These are phyloP conservation scores for Trichoderma hamatum DNA, from an alignment of 2,329 filamentous ascomycete species.

Conservation along the genomic window DNA sequence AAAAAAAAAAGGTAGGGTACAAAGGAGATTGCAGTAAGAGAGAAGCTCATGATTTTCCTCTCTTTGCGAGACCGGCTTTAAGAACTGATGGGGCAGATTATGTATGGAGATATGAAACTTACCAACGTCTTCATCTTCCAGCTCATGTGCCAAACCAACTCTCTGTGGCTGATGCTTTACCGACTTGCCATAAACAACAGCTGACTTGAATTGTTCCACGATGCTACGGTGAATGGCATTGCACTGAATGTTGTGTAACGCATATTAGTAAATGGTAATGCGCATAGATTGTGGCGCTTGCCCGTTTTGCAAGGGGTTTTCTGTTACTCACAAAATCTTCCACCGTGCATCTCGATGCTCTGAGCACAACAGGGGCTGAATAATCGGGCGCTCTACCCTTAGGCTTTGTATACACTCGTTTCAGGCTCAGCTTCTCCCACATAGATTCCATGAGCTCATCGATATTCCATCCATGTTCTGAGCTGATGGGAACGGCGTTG, in stretches of 20 bases:
- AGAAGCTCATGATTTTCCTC: background rate
- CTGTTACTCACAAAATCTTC: slow-evolving; percentile 86
- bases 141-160: slow-evolving; percentile 86
- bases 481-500: slow-evolving; percentile 95
- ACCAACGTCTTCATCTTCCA: slow-evolving; percentile 97
- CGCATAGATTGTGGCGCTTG: background rate
- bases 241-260: slow-evolving; percentile 61
- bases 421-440: slow-evolving; percentile 95
- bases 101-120: slow-evolving; percentile 51
- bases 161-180: slow-evolving; percentile 98
- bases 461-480: slow-evolving; percentile 96
- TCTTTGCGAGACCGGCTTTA: background rate
- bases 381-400: slow-evolving; percentile 96
- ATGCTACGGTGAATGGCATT: slow-evolving; percentile 97
- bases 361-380: slow-evolving; percentile 84
- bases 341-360: slow-evolving; percentile 79
- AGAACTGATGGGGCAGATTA: slow-evolving; percentile 17
- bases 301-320: background rate
- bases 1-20: background rate
- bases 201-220: slow-evolving; percentile 91
- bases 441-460: slow-evolving; percentile 96
- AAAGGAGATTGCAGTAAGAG: background rate
- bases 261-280: slow-evolving; percentile 43
- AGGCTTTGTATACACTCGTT: slow-evolving; percentile 95
- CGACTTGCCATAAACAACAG: slow-evolving; percentile 95